phyloP scores from a whole-genome alignment of 2,329 filamentous ascomycete genomes.

The Fusarium ramigenum region DNA sequence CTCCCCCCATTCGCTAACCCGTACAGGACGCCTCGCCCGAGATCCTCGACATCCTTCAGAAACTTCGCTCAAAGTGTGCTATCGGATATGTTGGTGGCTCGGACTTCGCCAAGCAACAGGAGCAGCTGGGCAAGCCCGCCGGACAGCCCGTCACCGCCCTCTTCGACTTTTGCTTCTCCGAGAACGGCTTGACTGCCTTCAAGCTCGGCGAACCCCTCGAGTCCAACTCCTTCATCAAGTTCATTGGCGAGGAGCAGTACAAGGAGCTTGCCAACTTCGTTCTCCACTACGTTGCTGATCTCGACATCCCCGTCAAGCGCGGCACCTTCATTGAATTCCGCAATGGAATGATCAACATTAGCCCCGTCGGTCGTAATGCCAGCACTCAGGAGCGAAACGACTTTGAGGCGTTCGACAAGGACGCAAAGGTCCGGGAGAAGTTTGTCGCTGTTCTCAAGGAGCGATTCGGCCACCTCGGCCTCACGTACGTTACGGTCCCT shows the following conservation, averaged over 20 bases:
- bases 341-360: constrained; percentile 91
- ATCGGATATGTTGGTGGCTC: constrained; percentile 95
- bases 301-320: constrained; percentile 84
- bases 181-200: constrained; percentile 94
- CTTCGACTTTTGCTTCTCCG: constrained; percentile 97
- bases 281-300: constrained; percentile 84
- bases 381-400: constrained; percentile 80
- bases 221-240: constrained; percentile 87
- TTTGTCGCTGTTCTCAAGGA: constrained; percentile 82
- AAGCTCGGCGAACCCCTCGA: constrained; percentile 80
- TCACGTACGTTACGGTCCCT: constrained; percentile 72
- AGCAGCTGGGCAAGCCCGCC: constrained; percentile 80
- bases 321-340: constrained; percentile 90
- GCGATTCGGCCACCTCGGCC: constrained; percentile 81
- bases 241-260: constrained; percentile 86
- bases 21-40: constrained; percentile 75
- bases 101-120: constrained; percentile 92
- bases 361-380: constrained; percentile 87
- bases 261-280: constrained; percentile 80
- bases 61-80: constrained; percentile 85
- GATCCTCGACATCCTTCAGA: constrained; percentile 82
- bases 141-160: constrained; percentile 77
- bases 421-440: constrained; percentile 77
- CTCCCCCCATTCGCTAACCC: neutral
- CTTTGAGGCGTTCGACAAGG: constrained; percentile 83